Base-by-base conservation (phyloP, 73 alveolate species). In the Symbiodinium pilosum region DNA sequence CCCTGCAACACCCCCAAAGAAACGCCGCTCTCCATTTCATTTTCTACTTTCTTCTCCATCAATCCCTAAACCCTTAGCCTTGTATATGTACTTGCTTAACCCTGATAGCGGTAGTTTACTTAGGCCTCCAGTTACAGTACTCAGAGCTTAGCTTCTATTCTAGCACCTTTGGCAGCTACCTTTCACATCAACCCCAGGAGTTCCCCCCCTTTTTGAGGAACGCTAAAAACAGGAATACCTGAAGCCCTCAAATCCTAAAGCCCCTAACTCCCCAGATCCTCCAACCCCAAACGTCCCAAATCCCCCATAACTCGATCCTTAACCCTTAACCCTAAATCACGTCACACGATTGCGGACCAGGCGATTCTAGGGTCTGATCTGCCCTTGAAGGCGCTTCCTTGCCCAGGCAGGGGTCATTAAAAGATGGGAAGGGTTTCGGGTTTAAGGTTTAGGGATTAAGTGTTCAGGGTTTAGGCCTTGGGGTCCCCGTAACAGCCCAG, bases 361-460 rank as follows among this genome's bases (percentile, higher is more conserved):
- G 94, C 94, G 7, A 73, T 59, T 28, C 47, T 87, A 43, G 94
- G 94, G 21, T 85, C 94, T 34, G 94, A 87, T 38, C 69, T 87
- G n/a, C 86, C 94, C 18, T 68, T 87, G 86, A 83, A 87, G 73
- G 94, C 94, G 32, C 71, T 87, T 51, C 94, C 94, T 24, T 39
- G 68, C 43, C 94, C 94, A 87, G 94, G 94, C 85, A 39, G 85
- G 85, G 6, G 30, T 34, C 4, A 7, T 42, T 21, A 43, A 11
- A 1, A 1, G 43, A 43, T 4, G 8, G 0, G n/a, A 1, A 8
- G 44, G 47, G 47, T 36, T 3, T 14, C 11, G 38, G 77, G 34
- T 59, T 26, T 59, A 34, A 34, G 75, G 75, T 26, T 56, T 56
- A 26, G 75, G 75, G 75, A 34, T 56, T 56, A 21, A 56, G 75